Evolutionary conservation across 2,329 filamentous ascomycete species (phyloP), one percentile per base, ranked within the genome.

Genomic region (Epichloe coenophiala): DNA sequence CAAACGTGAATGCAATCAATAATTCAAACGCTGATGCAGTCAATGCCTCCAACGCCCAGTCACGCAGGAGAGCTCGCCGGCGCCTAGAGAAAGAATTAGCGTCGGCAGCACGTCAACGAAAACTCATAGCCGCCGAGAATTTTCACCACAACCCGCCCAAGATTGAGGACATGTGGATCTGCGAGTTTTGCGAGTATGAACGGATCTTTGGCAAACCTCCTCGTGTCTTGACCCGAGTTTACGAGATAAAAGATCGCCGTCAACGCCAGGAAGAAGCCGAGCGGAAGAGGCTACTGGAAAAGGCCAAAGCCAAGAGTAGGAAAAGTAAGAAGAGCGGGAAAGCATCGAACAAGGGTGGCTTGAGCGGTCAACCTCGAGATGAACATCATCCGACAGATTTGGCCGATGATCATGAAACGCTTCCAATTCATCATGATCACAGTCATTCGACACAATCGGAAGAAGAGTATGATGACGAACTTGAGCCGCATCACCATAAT

Each of bases 131-230:
- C 54, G 79, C 86, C 59, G 84, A 86, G 56, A 77, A 80, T 51
- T 94, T 93, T 64, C 80, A 80, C 54, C 81, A 86, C 59, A 83
- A 86, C 60, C 84, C 86, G 1, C 85, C 86, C 2, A 69, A 71
- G 35, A 58, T 59, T 2, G 84, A 88, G 56, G 87, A 95, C 54
- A 78, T 89, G 47, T 97, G 90, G 87, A 89, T 97, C 45, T 98
- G 93, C 68, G 88, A 96, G 61, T 97, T 97, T 64, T 98, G 93
- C 71, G 93, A 98, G 66, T 98, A 96, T 63, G 91, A 97, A 68
- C 81, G 81, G 48, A 96, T 98, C 47, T 97, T 95, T 64, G 91
- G 91, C 15, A 77, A 77, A 48, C 86, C 86, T 2, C 93, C 93
- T 0, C 77, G 80, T 59, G 88, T 88, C 47, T 71, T 98, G 50